A percentile compares a stretch with the other conserved stretches of the same genome.
These are phyloP conservation scores for Truncatella angustata DNA, from an alignment of 2,329 filamentous ascomycete genomes.

Conservation along the genomic window DNA sequence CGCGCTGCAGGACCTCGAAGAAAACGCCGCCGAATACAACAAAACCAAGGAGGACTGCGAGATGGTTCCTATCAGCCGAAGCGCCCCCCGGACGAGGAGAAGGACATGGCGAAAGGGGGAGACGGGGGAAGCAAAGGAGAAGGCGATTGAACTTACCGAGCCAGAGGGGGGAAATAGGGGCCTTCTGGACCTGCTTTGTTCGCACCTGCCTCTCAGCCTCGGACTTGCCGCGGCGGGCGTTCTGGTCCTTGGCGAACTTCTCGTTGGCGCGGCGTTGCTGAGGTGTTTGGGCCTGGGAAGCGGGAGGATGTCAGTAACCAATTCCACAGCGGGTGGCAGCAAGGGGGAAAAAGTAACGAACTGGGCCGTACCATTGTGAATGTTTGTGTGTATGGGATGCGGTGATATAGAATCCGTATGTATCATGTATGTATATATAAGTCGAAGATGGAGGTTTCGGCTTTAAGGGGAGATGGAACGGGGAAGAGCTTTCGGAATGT, in stretches of 20 bases:
- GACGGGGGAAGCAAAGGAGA: neutral
- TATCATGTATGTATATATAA: neutral
- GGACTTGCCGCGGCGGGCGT: constrained; percentile 74
- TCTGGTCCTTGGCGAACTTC: constrained; percentile 73
- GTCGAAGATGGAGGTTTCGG: neutral
- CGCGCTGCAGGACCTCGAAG: constrained; percentile 56
- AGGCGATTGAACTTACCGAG: constrained; percentile 46
- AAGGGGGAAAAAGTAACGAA: neutral
- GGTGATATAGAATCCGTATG: too few species aligned
- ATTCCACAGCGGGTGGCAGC: neutral
- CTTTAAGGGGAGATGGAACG: neutral
- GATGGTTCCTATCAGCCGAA: neutral
- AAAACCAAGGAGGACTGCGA: constrained; percentile 54
- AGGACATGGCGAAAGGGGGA: too few species aligned
- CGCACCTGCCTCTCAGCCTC: constrained; percentile 61
- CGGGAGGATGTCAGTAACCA: neutral
- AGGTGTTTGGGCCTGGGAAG: constrained; percentile 72
- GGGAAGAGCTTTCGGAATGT: too few species aligned
- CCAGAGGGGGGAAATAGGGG: constrained; percentile 64
- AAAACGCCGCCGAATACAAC: constrained; percentile 60
- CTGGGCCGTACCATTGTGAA: constrained; percentile 25
- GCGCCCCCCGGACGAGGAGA: too few species aligned
- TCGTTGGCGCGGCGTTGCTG: constrained; percentile 79
- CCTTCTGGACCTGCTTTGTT: constrained; percentile 54
- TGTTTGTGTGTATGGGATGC: neutral